Percentiles rank a stretch among this genome's conserved stretches.
These are phyloP conservation scores for Claviceps pusilla DNA, from an alignment of 2,329 filamentous ascomycete species.

Conservation along the genomic window DNA sequence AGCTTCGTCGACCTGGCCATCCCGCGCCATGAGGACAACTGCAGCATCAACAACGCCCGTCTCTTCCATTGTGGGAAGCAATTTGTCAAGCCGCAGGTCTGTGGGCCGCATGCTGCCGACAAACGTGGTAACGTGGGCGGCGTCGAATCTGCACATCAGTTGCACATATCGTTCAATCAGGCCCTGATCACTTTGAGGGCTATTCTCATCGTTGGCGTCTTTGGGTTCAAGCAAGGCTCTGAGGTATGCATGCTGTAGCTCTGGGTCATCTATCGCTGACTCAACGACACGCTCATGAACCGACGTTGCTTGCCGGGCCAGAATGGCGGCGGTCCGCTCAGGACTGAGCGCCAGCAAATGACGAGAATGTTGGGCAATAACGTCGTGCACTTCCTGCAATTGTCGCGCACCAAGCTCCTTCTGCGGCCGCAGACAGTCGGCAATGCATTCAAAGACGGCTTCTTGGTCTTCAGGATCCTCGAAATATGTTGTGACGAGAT, in stretches of 20 bases:
- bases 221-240: conserved; percentile 56
- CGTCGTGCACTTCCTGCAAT: conserved; percentile 50
- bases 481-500: conserved; percentile 67
- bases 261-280: conserved; percentile 42
- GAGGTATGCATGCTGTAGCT: conserved; percentile 63
- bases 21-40: conserved; percentile 75
- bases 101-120: conserved; percentile 60
- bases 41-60: conserved; percentile 86
- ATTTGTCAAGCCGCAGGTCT: conserved; percentile 61
- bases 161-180: conserved; percentile 76
- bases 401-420: conserved; percentile 55
- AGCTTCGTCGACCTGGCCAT: conserved; percentile 67
- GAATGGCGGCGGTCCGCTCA: conserved; percentile 45
- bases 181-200: conserved; percentile 31
- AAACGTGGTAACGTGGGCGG: conserved; percentile 71
- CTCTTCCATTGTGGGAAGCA: conserved; percentile 78
- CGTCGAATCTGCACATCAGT: conserved; percentile 78
- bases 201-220: conserved; percentile 18
- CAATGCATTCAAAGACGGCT: conserved; percentile 64
- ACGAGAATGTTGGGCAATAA: conserved; percentile 49
- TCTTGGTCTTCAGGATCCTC: conserved; percentile 67
- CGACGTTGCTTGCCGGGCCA: conserved; percentile 46
- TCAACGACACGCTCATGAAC: conserved; percentile 53
- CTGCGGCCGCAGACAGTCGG: conserved; percentile 53
- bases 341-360: conserved; percentile 56